These are phyloP conservation scores for Calonectria pseudoturangicola DNA, from an alignment of 2,329 filamentous ascomycete genomes.

Conservation along the genomic window DNA sequence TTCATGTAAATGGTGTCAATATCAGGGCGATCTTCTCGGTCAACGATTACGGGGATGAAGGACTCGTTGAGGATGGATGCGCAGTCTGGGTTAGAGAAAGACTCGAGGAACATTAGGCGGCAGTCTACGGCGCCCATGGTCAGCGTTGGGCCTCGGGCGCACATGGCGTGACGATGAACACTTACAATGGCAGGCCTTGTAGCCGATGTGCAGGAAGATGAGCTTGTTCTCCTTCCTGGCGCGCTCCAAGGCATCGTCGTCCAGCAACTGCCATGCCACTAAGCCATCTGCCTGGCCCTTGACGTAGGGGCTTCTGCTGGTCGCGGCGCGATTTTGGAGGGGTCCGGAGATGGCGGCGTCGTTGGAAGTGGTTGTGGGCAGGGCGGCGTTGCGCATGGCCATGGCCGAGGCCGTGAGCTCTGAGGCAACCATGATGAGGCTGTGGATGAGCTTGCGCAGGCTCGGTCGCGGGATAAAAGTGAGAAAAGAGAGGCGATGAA, in stretches of 20 bases:
- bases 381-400: conserved; percentile 55
- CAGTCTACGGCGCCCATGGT: conserved; percentile 73
- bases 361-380: conserved; percentile 48
- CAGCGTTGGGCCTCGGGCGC: conserved; percentile 42
- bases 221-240: conserved; percentile 89
- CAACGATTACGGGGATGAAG: conserved; percentile 94
- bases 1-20: conserved; percentile 99
- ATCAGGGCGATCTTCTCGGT: conserved; percentile 94
- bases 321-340: conserved; percentile 59
- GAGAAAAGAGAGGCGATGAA: conserved; percentile 12
- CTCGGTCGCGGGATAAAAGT: conserved; percentile 12
- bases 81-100: conserved; percentile 88
- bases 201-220: conserved; percentile 95
- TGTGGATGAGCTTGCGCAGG: conserved; percentile 13
- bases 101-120: conserved; percentile 94
- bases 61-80: conserved; percentile 88
- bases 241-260: conserved; percentile 82
- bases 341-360: conserved; percentile 47
- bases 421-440: conserved; percentile 60
- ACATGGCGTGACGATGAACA: conserved; percentile 49
- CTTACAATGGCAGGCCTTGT: conserved; percentile 95
- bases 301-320: conserved; percentile 73
- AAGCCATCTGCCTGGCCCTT: conserved; percentile 85
- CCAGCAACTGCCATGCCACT: conserved; percentile 94
- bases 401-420: conserved; percentile 61